Evolutionary conservation across 768 basidiomycete species (phyloP).

Genomic region (Russula virescens): DNA sequence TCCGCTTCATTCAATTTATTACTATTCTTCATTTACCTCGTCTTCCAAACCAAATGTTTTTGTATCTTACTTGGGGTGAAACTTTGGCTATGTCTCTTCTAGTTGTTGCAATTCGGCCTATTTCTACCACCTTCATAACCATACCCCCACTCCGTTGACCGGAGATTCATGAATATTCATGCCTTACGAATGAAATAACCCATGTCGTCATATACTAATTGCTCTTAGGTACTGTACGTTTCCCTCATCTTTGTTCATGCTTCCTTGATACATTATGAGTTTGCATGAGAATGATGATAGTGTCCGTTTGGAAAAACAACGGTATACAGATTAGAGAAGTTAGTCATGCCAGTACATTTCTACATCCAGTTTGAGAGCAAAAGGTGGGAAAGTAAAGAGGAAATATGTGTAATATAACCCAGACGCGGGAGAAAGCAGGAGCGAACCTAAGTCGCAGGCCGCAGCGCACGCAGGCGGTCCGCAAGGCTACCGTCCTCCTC

Average conservation of each 20-base stretch:
- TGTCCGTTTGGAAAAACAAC: background rate
- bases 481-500: constrained; percentile 82
- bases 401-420: too few species aligned
- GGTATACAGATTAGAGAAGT: background rate
- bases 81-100: background rate
- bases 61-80: background rate
- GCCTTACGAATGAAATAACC: background rate
- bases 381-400: background rate
- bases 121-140: background rate
- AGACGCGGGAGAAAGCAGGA: too few species aligned
- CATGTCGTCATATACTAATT: background rate
- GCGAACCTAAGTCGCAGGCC: constrained; percentile 57
- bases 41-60: background rate
- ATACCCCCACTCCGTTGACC: background rate
- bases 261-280: background rate
- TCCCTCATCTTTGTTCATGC: background rate
- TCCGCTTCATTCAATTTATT: constrained; percentile 16
- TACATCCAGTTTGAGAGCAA: constrained; percentile 3
- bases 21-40: constrained; percentile 10
- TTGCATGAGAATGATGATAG: background rate
- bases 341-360: background rate
- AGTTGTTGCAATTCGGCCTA: background rate
- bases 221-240: background rate
- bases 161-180: constrained; percentile 8
- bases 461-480: constrained; percentile 80